Conservation (phyloP, 2,329 filamentous ascomycete species). For the Pestalotiopsis sp. region DNA sequence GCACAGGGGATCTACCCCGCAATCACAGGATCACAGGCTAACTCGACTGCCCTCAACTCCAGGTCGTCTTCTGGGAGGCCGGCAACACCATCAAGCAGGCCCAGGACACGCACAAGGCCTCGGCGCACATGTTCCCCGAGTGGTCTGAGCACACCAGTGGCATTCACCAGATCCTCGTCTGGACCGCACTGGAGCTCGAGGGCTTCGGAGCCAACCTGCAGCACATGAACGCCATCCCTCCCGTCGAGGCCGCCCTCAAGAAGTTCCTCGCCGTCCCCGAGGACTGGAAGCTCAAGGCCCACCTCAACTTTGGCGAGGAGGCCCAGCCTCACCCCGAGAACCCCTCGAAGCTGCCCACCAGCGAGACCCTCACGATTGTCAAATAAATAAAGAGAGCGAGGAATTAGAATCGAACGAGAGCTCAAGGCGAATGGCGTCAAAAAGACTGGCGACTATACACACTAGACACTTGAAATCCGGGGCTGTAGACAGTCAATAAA, state of each 20-base stretch:
- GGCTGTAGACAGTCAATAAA: background rate
- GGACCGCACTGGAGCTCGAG: slow-evolving; percentile 25
- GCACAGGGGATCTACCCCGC: background rate
- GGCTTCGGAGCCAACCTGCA: slow-evolving; percentile 27
- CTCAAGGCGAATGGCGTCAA: background rate
- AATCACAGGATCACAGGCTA: slow-evolving; percentile 3
- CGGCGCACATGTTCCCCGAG: slow-evolving; percentile 20
- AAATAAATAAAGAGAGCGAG: background rate
- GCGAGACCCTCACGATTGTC: slow-evolving; percentile 25
- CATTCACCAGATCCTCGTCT: slow-evolving; percentile 23
- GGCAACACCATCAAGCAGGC: slow-evolving; percentile 19
- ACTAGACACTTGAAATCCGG: background rate
- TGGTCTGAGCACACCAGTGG: slow-evolving; percentile 21
- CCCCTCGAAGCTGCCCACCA: slow-evolving; percentile 20
- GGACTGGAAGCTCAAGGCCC: slow-evolving; percentile 21
- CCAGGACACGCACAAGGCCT: slow-evolving; percentile 17
- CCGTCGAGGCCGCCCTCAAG: slow-evolving; percentile 21
- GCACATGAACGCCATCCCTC: slow-evolving; percentile 24
- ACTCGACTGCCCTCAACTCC: background rate
- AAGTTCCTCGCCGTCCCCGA: slow-evolving; percentile 20
- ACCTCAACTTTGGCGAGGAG: slow-evolving; percentile 24
- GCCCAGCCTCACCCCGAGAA: slow-evolving; percentile 20
- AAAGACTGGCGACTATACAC: background rate
- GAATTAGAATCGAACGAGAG: background rate
- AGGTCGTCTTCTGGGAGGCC: slow-evolving; percentile 27